These are phyloP conservation scores for Immersiella caudata DNA, from an alignment of 495 filamentous ascomycete species.

Conservation along the genomic window DNA sequence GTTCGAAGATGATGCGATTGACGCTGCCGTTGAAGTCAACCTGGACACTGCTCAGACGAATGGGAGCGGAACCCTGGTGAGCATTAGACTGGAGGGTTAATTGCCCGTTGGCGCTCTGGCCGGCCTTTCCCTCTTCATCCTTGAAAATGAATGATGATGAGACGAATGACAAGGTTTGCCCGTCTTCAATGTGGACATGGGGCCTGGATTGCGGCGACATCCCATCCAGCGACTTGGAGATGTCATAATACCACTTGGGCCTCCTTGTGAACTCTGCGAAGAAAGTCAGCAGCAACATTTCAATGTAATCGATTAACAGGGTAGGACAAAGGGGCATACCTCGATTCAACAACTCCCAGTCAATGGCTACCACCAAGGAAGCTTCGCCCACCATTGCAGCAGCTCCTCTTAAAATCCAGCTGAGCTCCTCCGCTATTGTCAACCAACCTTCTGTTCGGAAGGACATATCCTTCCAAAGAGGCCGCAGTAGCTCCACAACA, in stretches of 20 bases:
- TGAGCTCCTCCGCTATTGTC: conserved; percentile 69
- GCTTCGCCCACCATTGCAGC: conserved; percentile 65
- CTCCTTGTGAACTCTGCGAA: conserved; percentile 60
- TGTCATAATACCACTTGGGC: conserved; percentile 69
- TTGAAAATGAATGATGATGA: conserved; percentile 74
- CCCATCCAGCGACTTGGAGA: conserved; percentile 68
- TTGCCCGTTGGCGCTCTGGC: conserved; percentile 74
- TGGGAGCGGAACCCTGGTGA: conserved; percentile 60
- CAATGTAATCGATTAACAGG: neutral
- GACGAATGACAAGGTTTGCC: conserved; percentile 71
- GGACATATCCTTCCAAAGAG: conserved; percentile 70
- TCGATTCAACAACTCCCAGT: conserved; percentile 78
- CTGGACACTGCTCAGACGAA: conserved; percentile 66
- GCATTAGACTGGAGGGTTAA: conserved; percentile 72
- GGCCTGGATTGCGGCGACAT: conserved; percentile 61
- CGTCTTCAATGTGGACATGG: conserved; percentile 64
- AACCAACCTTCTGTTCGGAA: conserved; percentile 85
- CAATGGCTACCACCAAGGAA: conserved; percentile 70
- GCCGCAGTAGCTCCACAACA: conserved; percentile 66
- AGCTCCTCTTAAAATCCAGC: conserved; percentile 73
- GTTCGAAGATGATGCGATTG: conserved; percentile 55
- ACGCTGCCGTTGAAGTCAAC: conserved; percentile 71
- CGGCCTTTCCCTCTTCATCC: conserved; percentile 76
- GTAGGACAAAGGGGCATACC: conserved; percentile 50
- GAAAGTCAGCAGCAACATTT: conserved; percentile 16